phyloP scores from a whole-genome alignment of 257 asterid genomes.

The Avicennia marina region DNA sequence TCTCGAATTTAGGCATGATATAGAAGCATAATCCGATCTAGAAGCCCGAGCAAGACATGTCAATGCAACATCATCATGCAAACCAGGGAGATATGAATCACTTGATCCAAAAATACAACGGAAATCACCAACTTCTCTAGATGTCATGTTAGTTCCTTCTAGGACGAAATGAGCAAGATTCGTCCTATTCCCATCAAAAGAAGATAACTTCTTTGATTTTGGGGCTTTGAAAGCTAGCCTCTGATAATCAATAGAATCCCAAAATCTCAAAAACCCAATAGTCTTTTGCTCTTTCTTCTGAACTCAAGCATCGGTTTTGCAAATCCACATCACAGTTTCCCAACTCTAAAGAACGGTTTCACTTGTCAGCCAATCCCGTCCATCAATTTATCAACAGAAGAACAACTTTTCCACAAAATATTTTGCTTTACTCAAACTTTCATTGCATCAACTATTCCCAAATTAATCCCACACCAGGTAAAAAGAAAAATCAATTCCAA shows the following conservation, averaged over 20 bases:
- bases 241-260: no score
- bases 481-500: no score
- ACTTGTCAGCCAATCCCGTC: slow-evolving; percentile 20
- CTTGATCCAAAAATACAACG: slow-evolving; percentile 35
- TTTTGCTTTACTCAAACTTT: slow-evolving; percentile 10
- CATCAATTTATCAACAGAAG: slow-evolving; percentile 22
- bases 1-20: slow-evolving; percentile 51
- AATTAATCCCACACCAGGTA: no score
- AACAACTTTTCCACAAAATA: slow-evolving; percentile 6
- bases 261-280: slow-evolving; percentile 12
- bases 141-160: slow-evolving; percentile 32
- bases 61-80: slow-evolving; percentile 67
- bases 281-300: no score
- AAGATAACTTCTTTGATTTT: slow-evolving; percentile 30
- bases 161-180: slow-evolving; percentile 19
- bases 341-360: slow-evolving; percentile 11
- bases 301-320: slow-evolving; percentile 13
- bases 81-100: slow-evolving; percentile 63
- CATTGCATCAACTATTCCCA: slow-evolving; percentile 14
- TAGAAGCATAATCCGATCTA: slow-evolving; percentile 66
- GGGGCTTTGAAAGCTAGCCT: no score
- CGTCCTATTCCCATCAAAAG: slow-evolving; percentile 13
- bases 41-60: slow-evolving; percentile 61
- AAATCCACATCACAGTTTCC: slow-evolving; percentile 4
- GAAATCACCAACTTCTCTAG: slow-evolving; percentile 40